Conservation (phyloP, 805 yeast genomes). For the Ogataea nonfermentans region DNA sequence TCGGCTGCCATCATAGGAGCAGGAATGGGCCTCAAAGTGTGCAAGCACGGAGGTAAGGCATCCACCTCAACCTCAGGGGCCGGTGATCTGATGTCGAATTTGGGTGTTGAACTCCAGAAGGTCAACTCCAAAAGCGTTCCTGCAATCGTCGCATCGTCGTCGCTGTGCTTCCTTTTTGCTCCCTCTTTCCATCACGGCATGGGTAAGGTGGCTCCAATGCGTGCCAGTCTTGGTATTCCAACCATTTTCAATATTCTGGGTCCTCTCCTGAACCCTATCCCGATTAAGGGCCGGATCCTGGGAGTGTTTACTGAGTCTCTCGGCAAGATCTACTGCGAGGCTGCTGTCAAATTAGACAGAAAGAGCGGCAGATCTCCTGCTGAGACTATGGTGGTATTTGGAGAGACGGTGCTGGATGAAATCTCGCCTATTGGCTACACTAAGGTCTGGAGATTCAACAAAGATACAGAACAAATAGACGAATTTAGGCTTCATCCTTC, state of each 20-base stretch:
- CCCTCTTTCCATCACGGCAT: constrained; percentile 93
- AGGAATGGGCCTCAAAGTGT: constrained; percentile 77
- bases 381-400: constrained; percentile 85
- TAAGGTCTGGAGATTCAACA: constrained; percentile 64
- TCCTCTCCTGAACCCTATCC: constrained; percentile 90
- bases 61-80: constrained; percentile 92
- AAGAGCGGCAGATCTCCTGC: constrained; percentile 41
- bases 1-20: constrained; percentile 93
- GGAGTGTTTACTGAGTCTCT: constrained; percentile 83
- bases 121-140: constrained; percentile 66
- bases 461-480: constrained; percentile 40
- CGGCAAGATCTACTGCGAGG: constrained; percentile 83
- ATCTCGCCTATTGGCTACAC: constrained; percentile 87
- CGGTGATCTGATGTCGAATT: constrained; percentile 75
- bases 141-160: constrained; percentile 45
- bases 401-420: constrained; percentile 89
- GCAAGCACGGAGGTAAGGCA: constrained; percentile 98
- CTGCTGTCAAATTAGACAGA: constrained; percentile 63
- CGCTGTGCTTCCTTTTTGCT: constrained; percentile 77
- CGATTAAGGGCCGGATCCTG: constrained; percentile 70
- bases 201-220: constrained; percentile 75
- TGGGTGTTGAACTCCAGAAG: constrained; percentile 80
- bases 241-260: constrained; percentile 94
- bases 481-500: constrained; percentile 54
- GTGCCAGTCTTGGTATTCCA: constrained; percentile 81